Evolutionary conservation across 495 filamentous ascomycete genomes (phyloP).

Genomic region (Penicillium goetzii): DNA sequence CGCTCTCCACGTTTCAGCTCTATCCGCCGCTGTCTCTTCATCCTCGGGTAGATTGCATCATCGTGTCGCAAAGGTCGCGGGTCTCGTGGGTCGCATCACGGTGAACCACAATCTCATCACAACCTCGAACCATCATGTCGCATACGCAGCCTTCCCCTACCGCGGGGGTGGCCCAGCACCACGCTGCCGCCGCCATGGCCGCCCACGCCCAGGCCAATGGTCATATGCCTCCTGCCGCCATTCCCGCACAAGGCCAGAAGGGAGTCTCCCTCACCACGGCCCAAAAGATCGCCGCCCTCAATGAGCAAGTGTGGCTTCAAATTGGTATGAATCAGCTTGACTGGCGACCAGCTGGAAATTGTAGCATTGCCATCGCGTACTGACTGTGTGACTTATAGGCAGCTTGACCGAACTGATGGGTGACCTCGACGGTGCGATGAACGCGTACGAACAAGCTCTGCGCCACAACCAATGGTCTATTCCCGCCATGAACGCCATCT

Average conservation of each 20-base stretch:
- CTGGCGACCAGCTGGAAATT: neutral
- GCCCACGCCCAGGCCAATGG: constrained; percentile 57
- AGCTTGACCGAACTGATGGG: constrained; percentile 85
- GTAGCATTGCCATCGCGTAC: neutral
- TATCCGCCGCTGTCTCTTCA: neutral
- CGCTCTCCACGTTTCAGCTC: constrained; percentile 7
- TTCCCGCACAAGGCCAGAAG: constrained; percentile 59
- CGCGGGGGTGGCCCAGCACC: constrained; percentile 51
- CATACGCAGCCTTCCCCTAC: constrained; percentile 60
- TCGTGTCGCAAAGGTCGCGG: constrained; percentile 43
- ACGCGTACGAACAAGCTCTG: constrained; percentile 86
- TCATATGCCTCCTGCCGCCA: constrained; percentile 42
- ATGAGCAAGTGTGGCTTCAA: constrained; percentile 91
- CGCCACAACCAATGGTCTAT: constrained; percentile 88
- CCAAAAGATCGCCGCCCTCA: constrained; percentile 66
- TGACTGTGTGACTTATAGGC: constrained; percentile 53
- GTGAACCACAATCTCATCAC: constrained; percentile 9
- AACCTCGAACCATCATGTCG: constrained; percentile 39
- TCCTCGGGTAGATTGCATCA: constrained; percentile 40
- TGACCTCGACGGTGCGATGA: constrained; percentile 83
- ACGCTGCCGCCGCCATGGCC: constrained; percentile 42
- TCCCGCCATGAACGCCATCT: constrained; percentile 92
- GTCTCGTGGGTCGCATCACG: constrained; percentile 27
- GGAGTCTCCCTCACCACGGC: constrained; percentile 53
- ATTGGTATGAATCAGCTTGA: constrained; percentile 66